A percentile compares a stretch with the other conserved stretches of the same genome.
phyloP scores from a whole-genome alignment of 768 basidiomycete genomes.

The Lactarius indigo region DNA sequence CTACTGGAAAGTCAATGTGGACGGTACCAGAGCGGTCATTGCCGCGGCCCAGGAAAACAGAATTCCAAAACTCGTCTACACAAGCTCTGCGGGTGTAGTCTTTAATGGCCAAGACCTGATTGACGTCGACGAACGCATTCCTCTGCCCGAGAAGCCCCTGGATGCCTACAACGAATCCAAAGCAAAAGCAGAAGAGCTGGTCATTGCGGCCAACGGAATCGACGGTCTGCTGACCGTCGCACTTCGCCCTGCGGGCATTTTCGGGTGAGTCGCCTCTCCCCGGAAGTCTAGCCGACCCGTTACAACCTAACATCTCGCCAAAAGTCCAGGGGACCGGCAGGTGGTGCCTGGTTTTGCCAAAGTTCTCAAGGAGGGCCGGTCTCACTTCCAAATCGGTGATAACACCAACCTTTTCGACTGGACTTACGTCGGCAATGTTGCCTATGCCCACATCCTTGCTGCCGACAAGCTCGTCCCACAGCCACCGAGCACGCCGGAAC shows the following conservation, averaged over 20 bases:
- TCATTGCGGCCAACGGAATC: conserved; percentile 83
- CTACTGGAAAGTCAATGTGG: conserved; percentile 92
- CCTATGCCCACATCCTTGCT: conserved; percentile 89
- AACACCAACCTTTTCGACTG: conserved; percentile 94
- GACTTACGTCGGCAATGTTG: conserved; percentile 96
- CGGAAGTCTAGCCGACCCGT: background rate
- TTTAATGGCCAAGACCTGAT: conserved; percentile 81
- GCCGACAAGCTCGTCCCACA: conserved; percentile 75
- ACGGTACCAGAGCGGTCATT: conserved; percentile 84
- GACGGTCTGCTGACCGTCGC: conserved; percentile 85
- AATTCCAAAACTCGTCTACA: conserved; percentile 89
- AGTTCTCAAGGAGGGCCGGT: conserved; percentile 77
- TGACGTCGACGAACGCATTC: conserved; percentile 84
- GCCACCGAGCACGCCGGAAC: conserved; percentile 39
- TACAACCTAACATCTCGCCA: background rate
- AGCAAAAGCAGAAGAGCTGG: conserved; percentile 77
- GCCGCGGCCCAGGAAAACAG: conserved; percentile 69
- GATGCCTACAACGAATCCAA: conserved; percentile 97
- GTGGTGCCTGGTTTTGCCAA: conserved; percentile 73
- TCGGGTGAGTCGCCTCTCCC: conserved; percentile 58
- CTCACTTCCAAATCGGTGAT: conserved; percentile 89
- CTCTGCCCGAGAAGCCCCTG: conserved; percentile 66
- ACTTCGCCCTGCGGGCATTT: conserved; percentile 90
- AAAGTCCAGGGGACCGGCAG: conserved; percentile 88
- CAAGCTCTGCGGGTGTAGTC: conserved; percentile 87